phyloP scores from a whole-genome alignment of 2,329 filamentous ascomycete species.

The Ophiostoma sp. region DNA sequence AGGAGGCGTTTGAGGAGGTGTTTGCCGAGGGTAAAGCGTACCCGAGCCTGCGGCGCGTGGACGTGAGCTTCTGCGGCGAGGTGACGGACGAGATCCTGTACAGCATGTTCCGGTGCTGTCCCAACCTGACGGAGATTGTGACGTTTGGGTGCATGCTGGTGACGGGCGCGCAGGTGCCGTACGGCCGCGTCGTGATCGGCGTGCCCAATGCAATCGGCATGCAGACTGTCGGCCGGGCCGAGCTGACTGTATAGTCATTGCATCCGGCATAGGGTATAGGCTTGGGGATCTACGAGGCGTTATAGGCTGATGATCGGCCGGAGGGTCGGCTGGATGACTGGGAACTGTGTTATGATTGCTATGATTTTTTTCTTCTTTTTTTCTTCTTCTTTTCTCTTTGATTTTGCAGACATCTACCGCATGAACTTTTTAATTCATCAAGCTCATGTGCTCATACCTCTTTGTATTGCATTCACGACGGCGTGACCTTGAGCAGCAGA shows the following conservation, averaged over 20 bases:
- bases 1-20: constrained; percentile 65
- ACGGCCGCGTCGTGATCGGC: constrained; percentile 52
- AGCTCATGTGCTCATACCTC: neutral
- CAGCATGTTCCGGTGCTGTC: constrained; percentile 59
- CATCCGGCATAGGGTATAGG: neutral
- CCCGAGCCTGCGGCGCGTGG: constrained; percentile 62
- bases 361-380: neutral
- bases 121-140: constrained; percentile 53
- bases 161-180: constrained; percentile 48
- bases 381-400: no score
- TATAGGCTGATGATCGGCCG: neutral
- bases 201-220: constrained; percentile 56
- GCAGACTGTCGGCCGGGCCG: constrained; percentile 47
- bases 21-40: constrained; percentile 61
- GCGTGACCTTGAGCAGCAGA: no score
- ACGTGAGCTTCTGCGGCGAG: constrained; percentile 69
- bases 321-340: neutral
- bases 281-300: neutral
- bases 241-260: constrained; percentile 15
- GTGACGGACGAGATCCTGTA: constrained; percentile 62
- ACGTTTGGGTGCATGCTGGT: constrained; percentile 64
- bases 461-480: no score
- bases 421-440: neutral
- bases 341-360: neutral
- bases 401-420: neutral